phyloP scores from a whole-genome alignment of 1,284 basidiomycete genomes.

The Ustilago xerochloae region DNA sequence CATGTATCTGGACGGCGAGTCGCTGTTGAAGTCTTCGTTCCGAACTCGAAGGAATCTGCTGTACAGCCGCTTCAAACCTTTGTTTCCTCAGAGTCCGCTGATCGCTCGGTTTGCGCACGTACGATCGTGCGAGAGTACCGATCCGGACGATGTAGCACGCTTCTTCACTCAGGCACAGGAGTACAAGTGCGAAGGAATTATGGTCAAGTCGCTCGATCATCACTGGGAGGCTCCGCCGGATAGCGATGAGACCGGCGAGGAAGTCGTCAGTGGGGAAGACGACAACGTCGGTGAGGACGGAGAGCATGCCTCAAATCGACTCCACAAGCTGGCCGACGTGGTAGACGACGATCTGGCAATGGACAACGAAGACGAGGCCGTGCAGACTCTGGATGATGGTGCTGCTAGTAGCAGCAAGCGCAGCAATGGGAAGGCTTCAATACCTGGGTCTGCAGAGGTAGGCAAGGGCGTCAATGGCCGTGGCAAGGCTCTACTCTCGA shows the following conservation, averaged over 20 bases:
- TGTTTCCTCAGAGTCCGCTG: slow-evolving; percentile 69
- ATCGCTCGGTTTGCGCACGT: slow-evolving; percentile 81
- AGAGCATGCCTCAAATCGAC: slow-evolving; percentile 51
- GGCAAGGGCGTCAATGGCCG: slow-evolving; percentile 60
- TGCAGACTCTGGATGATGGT: slow-evolving; percentile 22
- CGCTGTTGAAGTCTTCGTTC: slow-evolving; percentile 79
- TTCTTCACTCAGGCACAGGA: slow-evolving; percentile 86
- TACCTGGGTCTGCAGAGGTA: slow-evolving; percentile 6
- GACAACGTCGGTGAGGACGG: neutral
- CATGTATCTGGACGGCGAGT: slow-evolving; percentile 71
- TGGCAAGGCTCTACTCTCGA: slow-evolving; percentile 82
- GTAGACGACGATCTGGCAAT: slow-evolving; percentile 56
- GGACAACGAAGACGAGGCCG: slow-evolving; percentile 51
- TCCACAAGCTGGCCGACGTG: slow-evolving; percentile 54
- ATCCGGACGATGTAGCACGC: slow-evolving; percentile 75
- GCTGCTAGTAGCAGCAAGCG: neutral
- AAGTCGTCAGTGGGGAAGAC: neutral
- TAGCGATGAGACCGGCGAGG: slow-evolving; percentile 60
- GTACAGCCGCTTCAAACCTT: slow-evolving; percentile 70
- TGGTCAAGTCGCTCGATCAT: slow-evolving; percentile 81
- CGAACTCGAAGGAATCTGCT: slow-evolving; percentile 78
- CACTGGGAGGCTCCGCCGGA: slow-evolving; percentile 57
- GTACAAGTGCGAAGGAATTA: slow-evolving; percentile 87
- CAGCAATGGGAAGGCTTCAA: neutral
- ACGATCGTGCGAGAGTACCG: slow-evolving; percentile 78